Base-by-base conservation (phyloP, 495 filamentous ascomycete genomes). In the Aspergillus heteromorphus region DNA sequence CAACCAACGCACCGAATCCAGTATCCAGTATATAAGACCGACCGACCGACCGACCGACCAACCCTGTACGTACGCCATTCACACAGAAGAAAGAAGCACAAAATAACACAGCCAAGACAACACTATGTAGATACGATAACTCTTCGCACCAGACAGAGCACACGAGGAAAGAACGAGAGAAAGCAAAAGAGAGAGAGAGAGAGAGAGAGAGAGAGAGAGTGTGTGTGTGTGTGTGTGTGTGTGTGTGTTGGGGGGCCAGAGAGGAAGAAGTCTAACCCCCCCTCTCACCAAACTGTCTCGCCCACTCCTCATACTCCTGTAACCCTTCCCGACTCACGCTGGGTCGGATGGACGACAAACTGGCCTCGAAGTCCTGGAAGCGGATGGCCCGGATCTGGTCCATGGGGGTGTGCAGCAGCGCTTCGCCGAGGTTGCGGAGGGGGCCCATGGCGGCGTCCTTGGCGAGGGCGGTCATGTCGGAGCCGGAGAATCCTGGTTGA, bases 401-500 rank as follows among this genome's bases (percentile, higher is more conserved):
- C 82, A 90, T 93, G 4, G 86, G 86, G 73, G 92, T 97, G 57
- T 88, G 83, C 20, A 99, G 77, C 36, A 99, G 75, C 16, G 88
- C 87, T 65, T 97, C 95, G 18, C 93, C 93, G 2, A 99, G 77
- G 51, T 88, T 91, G 17, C 95, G 85, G 13, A 99, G 79, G 8
- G 95, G 93, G 0, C 93, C 95, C 93, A 99, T 99, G 20, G 93
- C 93, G 9, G 93, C 93, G 65, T 99, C 93, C 70, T 99, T 99
- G 8, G 93, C 95, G 20, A 99, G 74, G 6, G 93, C 93, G 9
- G 93, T 99, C 51, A 99, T 96, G 66, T 99, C 93, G 3, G 91
- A 96, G 54, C 93, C 95, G 31, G 90, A 95, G 75, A 95, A 99
- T 47, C 92, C 93, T 97, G 61, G 1, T 19, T 9, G 13, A n/a